Conservation (phyloP, 441 rosid species). For the Bruguiera hainesii region DNA sequence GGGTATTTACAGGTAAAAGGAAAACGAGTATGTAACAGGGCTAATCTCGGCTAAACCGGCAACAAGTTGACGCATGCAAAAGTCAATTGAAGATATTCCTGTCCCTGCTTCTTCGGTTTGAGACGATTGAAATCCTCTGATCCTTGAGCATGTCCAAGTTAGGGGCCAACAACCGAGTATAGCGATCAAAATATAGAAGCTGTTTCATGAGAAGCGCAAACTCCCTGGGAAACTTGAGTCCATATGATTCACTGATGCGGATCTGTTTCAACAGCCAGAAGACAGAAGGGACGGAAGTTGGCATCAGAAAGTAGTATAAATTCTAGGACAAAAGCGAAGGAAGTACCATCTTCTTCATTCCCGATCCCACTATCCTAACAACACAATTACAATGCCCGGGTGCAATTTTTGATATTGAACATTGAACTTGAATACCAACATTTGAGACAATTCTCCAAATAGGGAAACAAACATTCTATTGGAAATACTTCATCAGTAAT, state of each 20-base stretch:
- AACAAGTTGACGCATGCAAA: background rate
- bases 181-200: constrained; percentile 92
- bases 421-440: too few relatives aligned
- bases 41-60: background rate
- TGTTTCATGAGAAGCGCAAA: constrained; percentile 96
- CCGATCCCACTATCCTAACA: too few relatives aligned
- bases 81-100: constrained; percentile 40
- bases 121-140: constrained; percentile 77
- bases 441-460: too few relatives aligned
- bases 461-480: too few relatives aligned
- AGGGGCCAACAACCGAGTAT: constrained; percentile 90
- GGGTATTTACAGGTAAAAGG: constrained; percentile 3
- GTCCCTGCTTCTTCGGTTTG: constrained; percentile 55
- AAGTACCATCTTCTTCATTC: too few relatives aligned
- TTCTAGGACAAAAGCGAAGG: background rate
- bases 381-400: too few relatives aligned
- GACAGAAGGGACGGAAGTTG: background rate
- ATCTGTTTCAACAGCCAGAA: constrained; percentile 39
- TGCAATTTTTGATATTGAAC: too few relatives aligned
- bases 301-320: background rate
- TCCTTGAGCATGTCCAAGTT: constrained; percentile 96
- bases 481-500: too few relatives aligned
- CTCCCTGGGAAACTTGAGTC: constrained; percentile 87
- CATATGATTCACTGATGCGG: constrained; percentile 86
- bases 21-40: background rate